Evolutionary conservation across 2,329 filamentous ascomycete genomes (phyloP).

Genomic region (Pseudocercospora macadamiae): DNA sequence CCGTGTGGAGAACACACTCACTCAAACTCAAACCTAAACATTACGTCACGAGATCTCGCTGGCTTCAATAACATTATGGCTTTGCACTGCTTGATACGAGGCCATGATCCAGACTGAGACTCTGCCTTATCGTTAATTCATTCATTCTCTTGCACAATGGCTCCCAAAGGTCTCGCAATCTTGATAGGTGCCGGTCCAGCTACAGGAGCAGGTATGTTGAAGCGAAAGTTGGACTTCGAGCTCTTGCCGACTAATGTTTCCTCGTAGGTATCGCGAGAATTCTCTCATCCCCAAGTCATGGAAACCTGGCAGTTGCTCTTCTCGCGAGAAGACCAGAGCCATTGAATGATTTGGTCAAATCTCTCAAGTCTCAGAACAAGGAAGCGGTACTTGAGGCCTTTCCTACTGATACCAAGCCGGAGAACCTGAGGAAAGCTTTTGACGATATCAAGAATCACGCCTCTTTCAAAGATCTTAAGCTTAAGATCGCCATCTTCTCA

Average conservation of each 20-base stretch:
- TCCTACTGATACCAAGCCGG: constrained; percentile 54
- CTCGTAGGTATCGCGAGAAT: constrained; percentile 56
- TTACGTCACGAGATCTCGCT: not conserved
- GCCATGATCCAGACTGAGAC: too few relatives aligned
- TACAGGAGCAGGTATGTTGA: constrained; percentile 34
- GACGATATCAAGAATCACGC: constrained; percentile 52
- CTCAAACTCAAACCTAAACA: not conserved
- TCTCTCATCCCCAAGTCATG: constrained; percentile 54
- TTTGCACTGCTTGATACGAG: too few relatives aligned
- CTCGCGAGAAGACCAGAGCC: constrained; percentile 54
- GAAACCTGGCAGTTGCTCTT: constrained; percentile 60
- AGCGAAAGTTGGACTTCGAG: not conserved
- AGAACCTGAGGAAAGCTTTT: constrained; percentile 54
- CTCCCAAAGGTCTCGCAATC: constrained; percentile 55
- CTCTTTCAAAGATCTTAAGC: constrained; percentile 54
- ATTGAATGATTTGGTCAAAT: constrained; percentile 47
- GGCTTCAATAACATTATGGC: too few relatives aligned
- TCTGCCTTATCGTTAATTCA: too few relatives aligned
- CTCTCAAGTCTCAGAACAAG: constrained; percentile 46
- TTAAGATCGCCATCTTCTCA: constrained; percentile 56
- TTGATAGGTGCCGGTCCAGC: constrained; percentile 56
- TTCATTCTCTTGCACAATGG: constrained; percentile 46
- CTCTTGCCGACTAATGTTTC: not conserved
- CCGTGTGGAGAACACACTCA: not conserved
- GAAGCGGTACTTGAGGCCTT: constrained; percentile 56